Percentiles rank a stretch among this genome's conserved stretches.
phyloP scores from a whole-genome alignment of 345 rosid genomes.

The Eutrema japonicum region DNA sequence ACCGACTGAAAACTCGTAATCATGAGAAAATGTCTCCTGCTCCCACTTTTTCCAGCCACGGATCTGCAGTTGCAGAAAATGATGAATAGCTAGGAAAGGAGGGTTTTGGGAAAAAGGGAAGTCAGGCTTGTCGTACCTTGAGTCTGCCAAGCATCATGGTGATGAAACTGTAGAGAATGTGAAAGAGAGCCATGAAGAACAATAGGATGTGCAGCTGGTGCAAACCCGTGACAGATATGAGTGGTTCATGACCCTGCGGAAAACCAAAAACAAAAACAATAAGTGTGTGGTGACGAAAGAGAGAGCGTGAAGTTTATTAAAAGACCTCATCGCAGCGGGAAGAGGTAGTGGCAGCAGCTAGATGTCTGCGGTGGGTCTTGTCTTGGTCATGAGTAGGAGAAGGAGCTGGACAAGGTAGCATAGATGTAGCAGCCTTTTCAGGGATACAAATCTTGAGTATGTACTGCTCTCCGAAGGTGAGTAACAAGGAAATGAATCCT shows the following conservation, averaged over 20 bases:
- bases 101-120: conserved; percentile 3
- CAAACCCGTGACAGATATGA: conserved; percentile 68
- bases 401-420: conserved; percentile 67
- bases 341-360: conserved; percentile 25
- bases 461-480: conserved; percentile 72
- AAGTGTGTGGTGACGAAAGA: not conserved
- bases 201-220: conserved; percentile 84
- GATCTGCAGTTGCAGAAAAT: conserved; percentile 51
- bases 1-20: conserved; percentile 83
- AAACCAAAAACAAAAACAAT: not conserved
- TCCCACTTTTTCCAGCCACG: conserved; percentile 95
- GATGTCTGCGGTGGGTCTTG: conserved; percentile 31
- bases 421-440: conserved; percentile 52
- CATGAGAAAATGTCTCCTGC: conserved; percentile 66
- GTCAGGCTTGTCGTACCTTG: conserved; percentile 53
- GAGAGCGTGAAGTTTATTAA: not conserved
- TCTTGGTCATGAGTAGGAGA: conserved; percentile 22
- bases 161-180: conserved; percentile 64
- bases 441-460: conserved; percentile 69
- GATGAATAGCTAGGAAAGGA: conserved; percentile 4
- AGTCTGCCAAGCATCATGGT: conserved; percentile 87
- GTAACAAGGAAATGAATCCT: conserved; percentile 82
- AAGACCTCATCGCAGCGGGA: conserved; percentile 19
- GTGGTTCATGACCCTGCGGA: conserved; percentile 49
- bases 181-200: conserved; percentile 83